These are phyloP conservation scores for Mrakia blollopis DNA, from an alignment of 768 basidiomycete genomes.

Conservation along the genomic window DNA sequence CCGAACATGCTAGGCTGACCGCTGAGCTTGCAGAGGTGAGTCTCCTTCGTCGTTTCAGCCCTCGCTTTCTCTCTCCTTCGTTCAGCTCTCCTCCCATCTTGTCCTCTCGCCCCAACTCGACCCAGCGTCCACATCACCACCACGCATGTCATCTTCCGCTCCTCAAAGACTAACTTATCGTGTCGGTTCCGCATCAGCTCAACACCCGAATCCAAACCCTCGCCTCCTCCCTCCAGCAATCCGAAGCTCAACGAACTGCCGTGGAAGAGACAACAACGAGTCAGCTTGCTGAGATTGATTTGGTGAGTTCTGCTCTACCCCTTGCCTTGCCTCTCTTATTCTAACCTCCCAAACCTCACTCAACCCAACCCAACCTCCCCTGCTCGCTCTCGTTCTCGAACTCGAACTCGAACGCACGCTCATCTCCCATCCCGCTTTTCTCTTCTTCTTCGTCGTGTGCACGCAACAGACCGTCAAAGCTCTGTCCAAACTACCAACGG, in stretches of 20 bases:
- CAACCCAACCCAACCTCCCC: not conserved
- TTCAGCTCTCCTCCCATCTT: not conserved
- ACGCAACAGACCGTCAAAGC: not conserved
- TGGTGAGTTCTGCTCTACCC: not conserved
- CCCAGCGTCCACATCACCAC: not conserved
- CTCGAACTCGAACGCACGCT: no score
- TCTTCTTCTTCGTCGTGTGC: no score
- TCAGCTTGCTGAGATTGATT: not conserved
- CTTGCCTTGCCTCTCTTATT: not conserved
- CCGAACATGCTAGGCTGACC: constrained; percentile 7
- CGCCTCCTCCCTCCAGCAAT: not conserved
- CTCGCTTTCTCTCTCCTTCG: not conserved
- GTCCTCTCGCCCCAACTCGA: not conserved
- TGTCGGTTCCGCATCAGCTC: not conserved
- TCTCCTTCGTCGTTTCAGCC: not conserved
- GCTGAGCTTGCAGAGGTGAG: constrained; percentile 20
- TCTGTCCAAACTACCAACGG: not conserved
- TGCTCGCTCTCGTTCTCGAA: not conserved
- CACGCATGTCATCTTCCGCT: not conserved
- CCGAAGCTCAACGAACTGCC: not conserved
- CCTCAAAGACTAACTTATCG: not conserved
- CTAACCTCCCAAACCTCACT: not conserved
- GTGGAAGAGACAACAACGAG: not conserved
- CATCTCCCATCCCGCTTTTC: not conserved
- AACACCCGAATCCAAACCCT: not conserved